Evolutionary conservation across 2,329 filamentous ascomycete genomes (phyloP), one percentile per base, ranked within the genome.

Genomic region (Teratosphaeriaceae sp.): DNA sequence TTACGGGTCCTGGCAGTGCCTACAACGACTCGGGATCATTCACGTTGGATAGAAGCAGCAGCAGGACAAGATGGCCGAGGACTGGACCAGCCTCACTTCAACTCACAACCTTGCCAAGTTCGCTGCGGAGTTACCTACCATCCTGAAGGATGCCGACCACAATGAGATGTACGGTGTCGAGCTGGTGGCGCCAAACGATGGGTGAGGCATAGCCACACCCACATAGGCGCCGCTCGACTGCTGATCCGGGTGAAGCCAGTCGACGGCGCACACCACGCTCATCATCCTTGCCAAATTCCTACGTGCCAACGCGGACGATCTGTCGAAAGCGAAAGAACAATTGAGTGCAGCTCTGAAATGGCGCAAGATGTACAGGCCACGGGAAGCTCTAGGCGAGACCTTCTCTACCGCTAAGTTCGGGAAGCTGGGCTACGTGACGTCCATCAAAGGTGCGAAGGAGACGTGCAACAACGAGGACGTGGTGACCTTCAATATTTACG

Each of bases 401-500:
- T 92, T 83, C 65, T 76, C 77, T 56, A 73, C 74, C 52, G 67
- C 67, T 45, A 89, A 86, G 67, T 96, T 92, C 56, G 78, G 73
- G 6, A 82, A 82, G 1, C 65, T 96, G 44, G 90, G 89, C 29
- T 96, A 85, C 61, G 77, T 95, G 39, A 87, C 87, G 1, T 74
- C 73, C n/a, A 80, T 92, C 53, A 67, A 73, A 42, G 70, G 70
- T 30, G 72, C 73, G 26, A 72, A 73, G 1, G 70, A 69, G 20
- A 74, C 72, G 39, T 61, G 68, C 43, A 72, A 71, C 40, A 62
- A 78, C 56, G 78, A 82, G 62, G 74, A 74, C 38, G 65, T 95
- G 43, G 82, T 89, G 38, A 92, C 86, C 2, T 96, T 89, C 84
- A 96, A 96, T 64, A 82, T 96, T 58, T 96, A 97, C 61, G 89